These are phyloP conservation scores for Aureobasidium mangrovei DNA, from an alignment of 2,329 filamentous ascomycete species.

Conservation along the genomic window DNA sequence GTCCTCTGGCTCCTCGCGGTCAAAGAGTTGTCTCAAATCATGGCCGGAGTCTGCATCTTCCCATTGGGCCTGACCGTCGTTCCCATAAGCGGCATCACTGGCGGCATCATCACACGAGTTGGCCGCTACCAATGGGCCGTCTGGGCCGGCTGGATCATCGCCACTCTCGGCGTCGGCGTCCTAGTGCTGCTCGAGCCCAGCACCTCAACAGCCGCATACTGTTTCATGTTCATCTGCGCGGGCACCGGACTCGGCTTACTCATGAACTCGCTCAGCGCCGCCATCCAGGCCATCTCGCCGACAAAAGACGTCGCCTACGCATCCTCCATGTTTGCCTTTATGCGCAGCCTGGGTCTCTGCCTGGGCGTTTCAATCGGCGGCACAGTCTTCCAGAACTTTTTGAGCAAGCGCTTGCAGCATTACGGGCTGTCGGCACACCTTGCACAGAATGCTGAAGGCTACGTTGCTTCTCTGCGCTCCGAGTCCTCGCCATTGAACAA, in stretches of 20 bases:
- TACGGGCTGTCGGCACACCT: slow-evolving; percentile 15
- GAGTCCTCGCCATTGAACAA: slow-evolving; percentile 14
- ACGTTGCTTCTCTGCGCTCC: slow-evolving; percentile 16
- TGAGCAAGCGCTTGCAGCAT: slow-evolving; percentile 15
- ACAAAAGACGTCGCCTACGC: slow-evolving; percentile 33
- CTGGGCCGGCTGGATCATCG: slow-evolving; percentile 31
- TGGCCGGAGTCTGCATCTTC: slow-evolving; percentile 41
- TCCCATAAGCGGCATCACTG: slow-evolving; percentile 22
- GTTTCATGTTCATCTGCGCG: slow-evolving; percentile 35
- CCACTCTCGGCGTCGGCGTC: background rate
- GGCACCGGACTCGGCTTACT: slow-evolving; percentile 37
- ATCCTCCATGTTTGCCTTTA: slow-evolving; percentile 37
- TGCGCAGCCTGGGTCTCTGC: slow-evolving; percentile 40
- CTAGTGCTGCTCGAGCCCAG: background rate
- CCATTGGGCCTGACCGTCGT: slow-evolving; percentile 39
- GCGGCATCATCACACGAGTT: slow-evolving; percentile 41
- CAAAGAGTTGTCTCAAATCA: slow-evolving; percentile 49
- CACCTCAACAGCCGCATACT: slow-evolving; percentile 30
- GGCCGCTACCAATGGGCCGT: slow-evolving; percentile 41
- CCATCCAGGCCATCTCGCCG: slow-evolving; percentile 33
- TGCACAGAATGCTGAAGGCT: slow-evolving; percentile 20
- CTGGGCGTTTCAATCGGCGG: slow-evolving; percentile 40
- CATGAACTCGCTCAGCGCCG: slow-evolving; percentile 35
- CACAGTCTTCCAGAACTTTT: slow-evolving; percentile 33
- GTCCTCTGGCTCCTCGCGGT: slow-evolving; percentile 67